Evolutionary conservation across 768 basidiomycete genomes (phyloP).

Genomic region (Podaxis pistillaris): DNA sequence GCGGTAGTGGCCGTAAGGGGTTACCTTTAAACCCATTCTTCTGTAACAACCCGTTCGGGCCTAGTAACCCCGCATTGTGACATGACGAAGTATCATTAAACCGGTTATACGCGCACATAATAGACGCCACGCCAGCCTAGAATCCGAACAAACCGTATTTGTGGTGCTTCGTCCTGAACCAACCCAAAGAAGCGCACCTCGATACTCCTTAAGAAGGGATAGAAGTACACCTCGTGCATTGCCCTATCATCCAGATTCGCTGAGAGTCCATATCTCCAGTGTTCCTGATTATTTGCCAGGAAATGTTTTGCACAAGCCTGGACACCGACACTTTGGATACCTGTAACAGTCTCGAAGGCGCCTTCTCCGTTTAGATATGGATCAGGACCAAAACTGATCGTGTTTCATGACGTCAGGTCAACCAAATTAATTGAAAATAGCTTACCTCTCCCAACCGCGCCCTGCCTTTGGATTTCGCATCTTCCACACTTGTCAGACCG

Average conservation of each 20-base stretch:
- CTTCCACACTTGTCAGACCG: constrained; percentile 22
- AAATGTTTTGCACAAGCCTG: constrained; percentile 59
- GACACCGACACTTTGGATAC: constrained; percentile 60
- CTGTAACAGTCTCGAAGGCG: constrained; percentile 55
- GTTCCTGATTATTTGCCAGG: constrained; percentile 49
- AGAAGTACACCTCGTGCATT: constrained; percentile 50
- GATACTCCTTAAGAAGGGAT: constrained; percentile 48
- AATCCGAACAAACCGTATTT: neutral
- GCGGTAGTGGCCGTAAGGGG: neutral
- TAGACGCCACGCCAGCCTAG: constrained; percentile 46
- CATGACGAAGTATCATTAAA: constrained; percentile 64
- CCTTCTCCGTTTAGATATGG: constrained; percentile 65
- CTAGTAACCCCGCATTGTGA: constrained; percentile 52
- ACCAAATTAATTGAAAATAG: neutral
- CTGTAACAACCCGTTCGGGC: constrained; percentile 36
- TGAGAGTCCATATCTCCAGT: constrained; percentile 45
- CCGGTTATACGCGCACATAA: constrained; percentile 56
- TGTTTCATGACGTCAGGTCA: neutral
- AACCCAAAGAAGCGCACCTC: constrained; percentile 30
- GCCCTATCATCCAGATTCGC: constrained; percentile 59
- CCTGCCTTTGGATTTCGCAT: constrained; percentile 53
- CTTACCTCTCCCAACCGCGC: constrained; percentile 47
- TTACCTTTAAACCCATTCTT: constrained; percentile 43
- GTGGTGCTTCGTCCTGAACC: neutral
- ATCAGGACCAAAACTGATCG: constrained; percentile 51